A percentile compares a stretch with the other conserved stretches of the same genome.
Evolutionary conservation across 495 filamentous ascomycete genomes (phyloP).

Genomic region (Penicillium lividum): DNA sequence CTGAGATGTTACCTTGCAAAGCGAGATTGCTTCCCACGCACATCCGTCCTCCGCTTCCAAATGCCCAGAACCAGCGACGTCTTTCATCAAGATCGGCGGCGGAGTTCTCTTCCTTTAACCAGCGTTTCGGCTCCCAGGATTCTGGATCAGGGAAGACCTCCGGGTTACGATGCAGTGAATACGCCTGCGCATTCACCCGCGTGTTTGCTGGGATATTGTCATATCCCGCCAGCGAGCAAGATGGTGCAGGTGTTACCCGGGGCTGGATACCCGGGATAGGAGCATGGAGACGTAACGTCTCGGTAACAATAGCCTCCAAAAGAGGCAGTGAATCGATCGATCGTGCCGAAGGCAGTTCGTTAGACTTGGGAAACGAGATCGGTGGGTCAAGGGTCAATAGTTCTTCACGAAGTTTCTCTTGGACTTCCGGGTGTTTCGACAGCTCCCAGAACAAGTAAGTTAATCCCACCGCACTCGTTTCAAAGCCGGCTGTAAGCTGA

Average conservation of each 20-base stretch:
- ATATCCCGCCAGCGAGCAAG: slow-evolving; percentile 54
- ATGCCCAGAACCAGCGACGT: slow-evolving; percentile 79
- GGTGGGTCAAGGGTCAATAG: slow-evolving; percentile 53
- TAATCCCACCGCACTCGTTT: slow-evolving; percentile 72
- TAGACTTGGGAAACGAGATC: slow-evolving; percentile 26
- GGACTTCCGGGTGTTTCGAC: slow-evolving; percentile 55
- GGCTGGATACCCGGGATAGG: slow-evolving; percentile 77
- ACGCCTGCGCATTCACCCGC: slow-evolving; percentile 68
- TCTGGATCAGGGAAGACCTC: slow-evolving; percentile 61
- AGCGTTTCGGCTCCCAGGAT: slow-evolving; percentile 61
- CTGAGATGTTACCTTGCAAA: slow-evolving; percentile 58
- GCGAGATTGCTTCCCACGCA: slow-evolving; percentile 83
- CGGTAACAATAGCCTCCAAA: slow-evolving; percentile 71
- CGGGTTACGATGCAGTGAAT: slow-evolving; percentile 68
- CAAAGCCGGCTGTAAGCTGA: slow-evolving; percentile 75
- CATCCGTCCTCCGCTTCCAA: slow-evolving; percentile 81
- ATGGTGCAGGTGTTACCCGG: slow-evolving; percentile 62
- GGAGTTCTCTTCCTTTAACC: slow-evolving; percentile 50
- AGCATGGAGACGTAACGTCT: slow-evolving; percentile 73
- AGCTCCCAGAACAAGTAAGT: slow-evolving; percentile 73
- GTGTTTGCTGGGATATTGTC: slow-evolving; percentile 61
- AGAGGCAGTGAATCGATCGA: slow-evolving; percentile 69
- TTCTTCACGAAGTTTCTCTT: slow-evolving; percentile 60
- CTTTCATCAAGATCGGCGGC: slow-evolving; percentile 51
- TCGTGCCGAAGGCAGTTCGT: slow-evolving; percentile 56